phyloP scores from a whole-genome alignment of 129 eudicot genomes.

The Centrapalus pauciflorus region DNA sequence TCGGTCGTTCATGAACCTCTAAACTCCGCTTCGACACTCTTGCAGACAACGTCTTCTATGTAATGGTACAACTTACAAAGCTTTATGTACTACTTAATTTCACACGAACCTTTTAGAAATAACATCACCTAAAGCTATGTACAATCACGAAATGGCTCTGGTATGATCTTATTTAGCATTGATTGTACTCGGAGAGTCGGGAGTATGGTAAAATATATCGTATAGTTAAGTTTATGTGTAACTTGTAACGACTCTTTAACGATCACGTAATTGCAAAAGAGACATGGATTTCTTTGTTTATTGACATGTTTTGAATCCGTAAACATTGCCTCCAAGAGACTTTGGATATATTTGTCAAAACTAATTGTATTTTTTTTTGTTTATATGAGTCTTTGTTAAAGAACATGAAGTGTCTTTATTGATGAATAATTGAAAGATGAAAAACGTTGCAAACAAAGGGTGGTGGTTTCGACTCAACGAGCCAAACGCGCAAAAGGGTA shows the following conservation, averaged over 20 bases:
- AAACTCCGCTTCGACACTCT: constrained; percentile 54
- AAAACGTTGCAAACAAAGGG: too few relatives aligned
- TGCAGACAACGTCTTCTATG: constrained; percentile 50
- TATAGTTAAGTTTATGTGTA: constrained; percentile 27
- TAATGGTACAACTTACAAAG: constrained; percentile 17
- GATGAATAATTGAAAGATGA: too few relatives aligned
- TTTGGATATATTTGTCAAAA: too few relatives aligned
- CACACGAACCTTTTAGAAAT: constrained; percentile 10
- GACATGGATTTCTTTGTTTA: background rate
- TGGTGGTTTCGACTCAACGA: too few relatives aligned
- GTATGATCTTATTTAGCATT: constrained; percentile 17
- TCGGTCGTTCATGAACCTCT: constrained; percentile 91
- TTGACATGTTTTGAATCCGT: too few relatives aligned
- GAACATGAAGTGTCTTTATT: too few relatives aligned
- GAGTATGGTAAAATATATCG: constrained; percentile 5
- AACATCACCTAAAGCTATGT: constrained; percentile 13
- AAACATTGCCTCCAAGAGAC: too few relatives aligned
- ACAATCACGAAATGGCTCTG: constrained; percentile 9
- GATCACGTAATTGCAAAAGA: background rate
- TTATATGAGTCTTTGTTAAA: too few relatives aligned
- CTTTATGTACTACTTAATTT: constrained; percentile 11
- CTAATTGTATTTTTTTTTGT: too few relatives aligned
- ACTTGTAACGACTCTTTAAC: constrained; percentile 7
- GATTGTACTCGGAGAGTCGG: constrained; percentile 3
- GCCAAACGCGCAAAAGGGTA: too few relatives aligned